Conservation (phyloP, 805 yeast species). For the Brettanomyces sp. region DNA sequence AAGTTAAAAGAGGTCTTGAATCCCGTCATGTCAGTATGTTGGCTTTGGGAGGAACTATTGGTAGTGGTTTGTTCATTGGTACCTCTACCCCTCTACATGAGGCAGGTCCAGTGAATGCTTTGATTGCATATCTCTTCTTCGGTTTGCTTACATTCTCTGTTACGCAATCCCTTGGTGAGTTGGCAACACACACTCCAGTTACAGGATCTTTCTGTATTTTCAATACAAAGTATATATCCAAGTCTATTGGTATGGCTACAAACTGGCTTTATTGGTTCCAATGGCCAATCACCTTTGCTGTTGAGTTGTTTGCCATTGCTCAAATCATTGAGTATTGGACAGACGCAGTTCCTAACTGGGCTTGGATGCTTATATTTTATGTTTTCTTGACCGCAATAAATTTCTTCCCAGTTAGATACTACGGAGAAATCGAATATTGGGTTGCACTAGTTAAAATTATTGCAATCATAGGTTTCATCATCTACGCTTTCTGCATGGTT, state of each 20-base stretch:
- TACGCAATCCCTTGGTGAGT: slow-evolving; percentile 66
- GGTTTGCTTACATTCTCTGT: slow-evolving; percentile 55
- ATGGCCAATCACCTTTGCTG: slow-evolving; percentile 67
- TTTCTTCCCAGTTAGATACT: slow-evolving; percentile 56
- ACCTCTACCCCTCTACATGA: slow-evolving; percentile 41
- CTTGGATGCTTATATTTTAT: slow-evolving; percentile 63
- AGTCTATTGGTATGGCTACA: slow-evolving; percentile 63
- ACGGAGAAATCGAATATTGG: slow-evolving; percentile 73
- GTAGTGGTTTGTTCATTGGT: slow-evolving; percentile 68
- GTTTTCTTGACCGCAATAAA: slow-evolving; percentile 43
- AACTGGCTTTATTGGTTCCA: slow-evolving; percentile 70
- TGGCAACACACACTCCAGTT: slow-evolving; percentile 69
- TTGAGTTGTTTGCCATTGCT: slow-evolving; percentile 63
- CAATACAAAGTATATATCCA: slow-evolving; percentile 58
- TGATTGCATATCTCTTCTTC: slow-evolving; percentile 56
- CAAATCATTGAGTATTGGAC: slow-evolving; percentile 62
- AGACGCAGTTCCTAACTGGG: slow-evolving; percentile 54
- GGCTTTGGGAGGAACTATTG: slow-evolving; percentile 72
- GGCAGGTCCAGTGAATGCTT: slow-evolving; percentile 62
- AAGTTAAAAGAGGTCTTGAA: slow-evolving; percentile 41
- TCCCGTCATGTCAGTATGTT: slow-evolving; percentile 65
- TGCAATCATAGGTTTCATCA: slow-evolving; percentile 58
- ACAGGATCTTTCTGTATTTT: slow-evolving; percentile 61
- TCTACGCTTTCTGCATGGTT: slow-evolving; percentile 60
- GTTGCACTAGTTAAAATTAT: slow-evolving; percentile 54